Percentiles rank a stretch among this genome's conserved stretches.
These are phyloP conservation scores for Pseudoneurospora amorphoporcata DNA, from an alignment of 495 filamentous ascomycete species.

Conservation along the genomic window DNA sequence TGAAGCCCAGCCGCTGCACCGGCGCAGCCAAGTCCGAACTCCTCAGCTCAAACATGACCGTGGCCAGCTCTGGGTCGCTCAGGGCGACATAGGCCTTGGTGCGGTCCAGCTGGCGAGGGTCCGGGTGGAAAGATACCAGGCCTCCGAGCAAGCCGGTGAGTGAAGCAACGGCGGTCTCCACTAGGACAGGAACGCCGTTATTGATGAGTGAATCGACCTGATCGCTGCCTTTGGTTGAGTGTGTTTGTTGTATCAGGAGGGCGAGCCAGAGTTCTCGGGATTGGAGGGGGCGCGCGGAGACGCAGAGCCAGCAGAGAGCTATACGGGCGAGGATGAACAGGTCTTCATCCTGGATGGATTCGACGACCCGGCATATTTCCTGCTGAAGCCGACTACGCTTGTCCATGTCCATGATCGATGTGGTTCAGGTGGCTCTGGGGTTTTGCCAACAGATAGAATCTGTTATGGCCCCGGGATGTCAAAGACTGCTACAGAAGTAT, in stretches of 20 bases:
- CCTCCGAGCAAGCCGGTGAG: conserved; percentile 3
- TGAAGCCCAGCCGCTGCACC: conserved; percentile 4
- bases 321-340: conserved; percentile 2
- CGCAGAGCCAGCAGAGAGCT: conserved; percentile 16
- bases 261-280: conserved; percentile 12
- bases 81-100: neutral
- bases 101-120: neutral
- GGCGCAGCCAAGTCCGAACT: neutral
- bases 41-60: neutral
- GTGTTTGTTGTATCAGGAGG: conserved; percentile 3
- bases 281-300: conserved; percentile 8
- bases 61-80: conserved; percentile 1
- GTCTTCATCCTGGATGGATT: neutral
- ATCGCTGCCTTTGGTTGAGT: conserved; percentile 1
- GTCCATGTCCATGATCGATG: conserved; percentile 1
- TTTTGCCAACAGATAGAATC: neutral
- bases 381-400: neutral
- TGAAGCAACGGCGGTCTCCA: neutral
- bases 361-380: neutral
- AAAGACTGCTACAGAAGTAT: neutral
- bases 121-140: neutral
- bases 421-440: neutral
- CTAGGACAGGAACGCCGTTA: neutral
- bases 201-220: conserved; percentile 8
- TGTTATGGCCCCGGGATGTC: neutral